A percentile compares a stretch with the other conserved stretches of the same genome.
These are phyloP conservation scores for Podochytrium sp. DNA, from an alignment of 192 early-diverging fungal genomes.

Conservation along the genomic window DNA sequence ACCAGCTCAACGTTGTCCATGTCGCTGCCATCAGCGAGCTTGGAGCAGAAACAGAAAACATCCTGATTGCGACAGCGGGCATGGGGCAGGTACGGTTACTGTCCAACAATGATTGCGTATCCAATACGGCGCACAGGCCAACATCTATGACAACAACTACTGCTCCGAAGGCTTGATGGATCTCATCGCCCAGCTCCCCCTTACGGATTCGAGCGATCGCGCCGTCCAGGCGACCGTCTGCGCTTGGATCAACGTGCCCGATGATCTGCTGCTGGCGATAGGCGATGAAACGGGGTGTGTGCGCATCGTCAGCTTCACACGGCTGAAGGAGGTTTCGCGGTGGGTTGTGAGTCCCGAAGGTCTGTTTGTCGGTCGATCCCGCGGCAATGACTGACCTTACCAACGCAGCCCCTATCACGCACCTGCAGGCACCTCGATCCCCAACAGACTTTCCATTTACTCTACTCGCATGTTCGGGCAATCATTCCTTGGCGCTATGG, in stretches of 20 bases:
- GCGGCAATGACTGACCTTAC: too few relatives aligned
- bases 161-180: slow-evolving; percentile 8
- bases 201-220: background rate
- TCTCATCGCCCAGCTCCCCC: slow-evolving; percentile 4
- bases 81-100: background rate
- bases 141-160: slow-evolving; percentile 24
- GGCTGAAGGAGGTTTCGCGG: background rate
- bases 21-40: background rate
- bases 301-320: background rate
- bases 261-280: slow-evolving; percentile 1
- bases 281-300: background rate
- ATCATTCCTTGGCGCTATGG: too few relatives aligned
- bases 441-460: background rate
- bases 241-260: background rate
- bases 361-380: too few relatives aligned
- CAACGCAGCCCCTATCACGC: too few relatives aligned
- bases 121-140: background rate
- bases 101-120: background rate
- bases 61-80: slow-evolving; percentile 8
- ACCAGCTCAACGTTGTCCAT: background rate
- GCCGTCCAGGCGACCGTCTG: background rate
- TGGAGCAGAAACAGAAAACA: background rate
- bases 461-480: background rate
- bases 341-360: background rate
- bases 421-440: background rate